Evolutionary conservation across 805 yeast genomes (phyloP), one percentile per base, ranked within the genome.

Genomic region (Sporopachydermia quercuum): DNA sequence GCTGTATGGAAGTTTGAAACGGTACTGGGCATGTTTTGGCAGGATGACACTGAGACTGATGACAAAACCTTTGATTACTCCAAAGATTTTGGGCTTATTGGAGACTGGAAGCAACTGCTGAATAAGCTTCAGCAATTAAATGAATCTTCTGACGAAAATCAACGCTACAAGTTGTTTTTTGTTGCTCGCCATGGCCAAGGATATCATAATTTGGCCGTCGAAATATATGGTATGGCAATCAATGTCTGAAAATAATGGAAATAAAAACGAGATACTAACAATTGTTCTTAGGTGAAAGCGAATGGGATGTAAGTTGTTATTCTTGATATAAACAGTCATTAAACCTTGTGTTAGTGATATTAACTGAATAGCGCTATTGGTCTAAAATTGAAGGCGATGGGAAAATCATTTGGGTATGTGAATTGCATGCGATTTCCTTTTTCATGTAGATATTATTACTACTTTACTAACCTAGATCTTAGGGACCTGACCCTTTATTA

Each of bases 301-400:
- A 23, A n/a, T 23, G 30, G 30, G 30, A 23, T 23, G 30, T 23
- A 23, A 8, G 30, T 23, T 8, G n/a, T 23, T 23, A 8, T 23
- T n/a, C n/a, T n/a, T n/a, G n/a, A n/a, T n/a, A n/a, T n/a, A n/a
- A n/a, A n/a, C n/a, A n/a, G n/a, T n/a, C n/a, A n/a, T n/a, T n/a
- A n/a, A n/a, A n/a, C n/a, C n/a, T n/a, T n/a, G n/a, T n/a, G n/a
- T n/a, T n/a, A n/a, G n/a, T n/a, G n/a, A n/a, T n/a, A n/a, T n/a
- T n/a, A n/a, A n/a, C n/a, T 8, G 13, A n/a, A 23, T n/a, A 23
- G 30, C 8, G 30, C 8, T n/a, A 47, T 27, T 70, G 72, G 70
- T 58, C 66, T 36, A 56, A 55, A 35, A 78, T 81, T 58, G 78
- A 79, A 39, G 72, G 67, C 42, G 66, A 57, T 34, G 82, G 84